Conservation (phyloP, 495 filamentous ascomycete genomes). For the Symbiotaphrina buchneri region DNA sequence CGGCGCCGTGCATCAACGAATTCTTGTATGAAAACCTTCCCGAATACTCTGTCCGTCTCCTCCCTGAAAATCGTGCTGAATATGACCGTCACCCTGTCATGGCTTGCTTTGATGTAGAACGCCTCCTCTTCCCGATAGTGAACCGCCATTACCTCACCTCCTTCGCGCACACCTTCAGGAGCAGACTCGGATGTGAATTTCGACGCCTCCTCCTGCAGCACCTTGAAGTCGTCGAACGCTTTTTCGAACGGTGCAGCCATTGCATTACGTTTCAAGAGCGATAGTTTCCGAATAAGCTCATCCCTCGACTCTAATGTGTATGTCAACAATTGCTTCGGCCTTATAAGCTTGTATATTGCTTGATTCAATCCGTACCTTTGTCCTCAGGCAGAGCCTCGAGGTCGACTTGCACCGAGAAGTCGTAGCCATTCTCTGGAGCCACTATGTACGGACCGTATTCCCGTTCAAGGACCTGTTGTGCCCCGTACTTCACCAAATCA, state of each 20-base stretch:
- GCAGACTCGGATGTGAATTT: slow-evolving; percentile 79
- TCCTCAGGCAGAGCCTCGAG: slow-evolving; percentile 66
- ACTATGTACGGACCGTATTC: slow-evolving; percentile 91
- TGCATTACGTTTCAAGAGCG: slow-evolving; percentile 83
- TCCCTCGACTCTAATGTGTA: slow-evolving; percentile 48
- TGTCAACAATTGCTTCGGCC: slow-evolving; percentile 1
- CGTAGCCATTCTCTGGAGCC: slow-evolving; percentile 67
- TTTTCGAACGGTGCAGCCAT: slow-evolving; percentile 97
- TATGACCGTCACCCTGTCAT: slow-evolving; percentile 93
- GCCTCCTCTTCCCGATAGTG: slow-evolving; percentile 97
- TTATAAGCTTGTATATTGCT: background rate
- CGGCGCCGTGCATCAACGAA: slow-evolving; percentile 90
- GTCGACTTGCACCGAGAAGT: slow-evolving; percentile 82
- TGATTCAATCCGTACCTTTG: slow-evolving; percentile 27
- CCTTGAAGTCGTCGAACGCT: slow-evolving; percentile 80
- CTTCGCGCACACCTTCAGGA: slow-evolving; percentile 68
- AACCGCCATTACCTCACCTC: slow-evolving; percentile 84
- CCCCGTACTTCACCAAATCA: slow-evolving; percentile 82
- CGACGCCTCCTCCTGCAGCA: slow-evolving; percentile 68
- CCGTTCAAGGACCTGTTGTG: slow-evolving; percentile 68
- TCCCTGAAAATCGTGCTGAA: slow-evolving; percentile 97
- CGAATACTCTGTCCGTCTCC: slow-evolving; percentile 91
- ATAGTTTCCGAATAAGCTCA: slow-evolving; percentile 63
- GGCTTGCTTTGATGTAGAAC: slow-evolving; percentile 96
- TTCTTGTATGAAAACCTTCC: slow-evolving; percentile 87